Base-by-base conservation (phyloP, 805 yeast species). In the Myxozyma monticola region DNA sequence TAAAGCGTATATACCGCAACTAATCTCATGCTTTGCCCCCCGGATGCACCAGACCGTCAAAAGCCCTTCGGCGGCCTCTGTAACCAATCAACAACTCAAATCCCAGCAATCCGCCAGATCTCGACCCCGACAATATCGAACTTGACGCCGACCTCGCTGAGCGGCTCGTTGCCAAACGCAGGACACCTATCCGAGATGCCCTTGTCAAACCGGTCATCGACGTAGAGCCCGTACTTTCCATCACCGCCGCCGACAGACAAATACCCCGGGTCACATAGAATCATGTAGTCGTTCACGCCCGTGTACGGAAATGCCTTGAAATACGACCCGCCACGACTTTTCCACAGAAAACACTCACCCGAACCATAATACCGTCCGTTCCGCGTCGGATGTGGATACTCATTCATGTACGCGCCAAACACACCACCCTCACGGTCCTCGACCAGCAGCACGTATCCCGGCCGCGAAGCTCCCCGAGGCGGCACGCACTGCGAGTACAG, bases 341-440 rank as follows among this genome's bases (percentile, higher is more conserved):
- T 88, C 88, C 63, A 91, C 20, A 91, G 73, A 61, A 93, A 90
- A 64, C 98, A 89, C 66, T 91, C 96, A 0, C 97, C 96, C 68
- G 90, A 90, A 0, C 99, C 99, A 60, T 83, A 85, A 69, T 83
- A 91, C 49, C 87, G 75, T 61, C 79, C 80, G 42, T 78, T 78
- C 42, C 87, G 95, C 49, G 83, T 77, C 1, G 89, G 84, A 51
- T 78, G 81, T 51, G 86, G 77, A 48, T 78, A 75, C 58, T 88
- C 96, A 65, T 88, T 72, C 39, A 82, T 59, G 64, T 80, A 60
- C 5, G 62, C 62, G 9, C 63, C 63, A 67, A 41, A 82, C 59
- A 65, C 80, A 45, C 43, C 47, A 29, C 60, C 60, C 51, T 52
- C 36, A 43, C 38, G 47, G 64, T 93, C 98, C 64, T 76, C 76